These are phyloP conservation scores for Artemisia annua DNA, from an alignment of 129 eudicot genomes.

Conservation along the genomic window DNA sequence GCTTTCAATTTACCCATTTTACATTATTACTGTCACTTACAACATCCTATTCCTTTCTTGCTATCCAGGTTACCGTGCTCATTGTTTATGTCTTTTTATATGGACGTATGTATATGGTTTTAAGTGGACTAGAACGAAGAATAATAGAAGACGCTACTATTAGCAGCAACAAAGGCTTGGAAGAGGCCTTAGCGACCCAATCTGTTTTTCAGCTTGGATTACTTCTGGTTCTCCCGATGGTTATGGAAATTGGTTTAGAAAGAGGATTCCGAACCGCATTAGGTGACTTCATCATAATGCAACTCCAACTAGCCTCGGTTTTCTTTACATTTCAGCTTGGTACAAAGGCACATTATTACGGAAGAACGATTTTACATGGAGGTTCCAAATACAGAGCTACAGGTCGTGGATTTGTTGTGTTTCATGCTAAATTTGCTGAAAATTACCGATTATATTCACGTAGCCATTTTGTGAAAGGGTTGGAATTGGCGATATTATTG, in stretches of 20 bases:
- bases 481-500: conserved; percentile 70
- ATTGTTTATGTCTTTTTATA: conserved; percentile 73
- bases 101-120: conserved; percentile 84
- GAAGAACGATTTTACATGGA: conserved; percentile 86
- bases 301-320: conserved; percentile 85
- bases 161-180: conserved; percentile 54
- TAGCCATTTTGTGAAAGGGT: conserved; percentile 89
- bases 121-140: conserved; percentile 81
- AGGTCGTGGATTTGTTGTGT: conserved; percentile 95
- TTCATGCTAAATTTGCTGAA: conserved; percentile 89
- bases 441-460: conserved; percentile 87
- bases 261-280: conserved; percentile 89
- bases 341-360: conserved; percentile 87
- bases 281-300: conserved; percentile 84
- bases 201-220: conserved; percentile 79
- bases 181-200: conserved; percentile 84
- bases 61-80: conserved; percentile 81
- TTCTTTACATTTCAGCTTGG: conserved; percentile 96
- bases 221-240: conserved; percentile 85
- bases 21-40: conserved; percentile 5
- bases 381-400: conserved; percentile 95
- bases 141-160: conserved; percentile 52
- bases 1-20: conserved; percentile 4
- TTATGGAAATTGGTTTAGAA: conserved; percentile 92
- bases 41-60: conserved; percentile 15